phyloP scores from a whole-genome alignment of 805 yeast genomes.

The Zygotorulaspora chibaensis region DNA sequence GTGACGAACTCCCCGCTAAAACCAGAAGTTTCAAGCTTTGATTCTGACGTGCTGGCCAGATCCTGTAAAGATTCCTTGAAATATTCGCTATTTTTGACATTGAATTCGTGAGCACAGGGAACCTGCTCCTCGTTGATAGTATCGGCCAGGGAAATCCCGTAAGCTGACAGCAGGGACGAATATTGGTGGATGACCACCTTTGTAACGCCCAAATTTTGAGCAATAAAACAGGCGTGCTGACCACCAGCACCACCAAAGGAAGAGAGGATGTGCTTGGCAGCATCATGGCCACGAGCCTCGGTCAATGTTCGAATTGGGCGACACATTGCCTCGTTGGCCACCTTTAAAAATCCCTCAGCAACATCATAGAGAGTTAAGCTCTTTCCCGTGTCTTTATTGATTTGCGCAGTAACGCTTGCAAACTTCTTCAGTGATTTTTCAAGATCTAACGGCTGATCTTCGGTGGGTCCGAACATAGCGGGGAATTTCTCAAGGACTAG shows the following conservation, averaged over 20 bases:
- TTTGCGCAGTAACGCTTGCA: slow-evolving; percentile 46
- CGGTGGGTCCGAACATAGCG: slow-evolving; percentile 77
- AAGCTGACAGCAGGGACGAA: slow-evolving; percentile 79
- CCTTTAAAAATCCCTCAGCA: slow-evolving; percentile 74
- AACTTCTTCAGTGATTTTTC: slow-evolving; percentile 50
- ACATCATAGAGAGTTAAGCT: slow-evolving; percentile 56
- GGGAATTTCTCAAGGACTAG: slow-evolving; percentile 72
- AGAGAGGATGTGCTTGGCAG: slow-evolving; percentile 63
- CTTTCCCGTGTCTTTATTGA: slow-evolving; percentile 43
- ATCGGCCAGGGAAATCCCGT: slow-evolving; percentile 57
- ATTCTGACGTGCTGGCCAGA: not conserved
- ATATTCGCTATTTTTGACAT: not conserved
- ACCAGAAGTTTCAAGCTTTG: slow-evolving; percentile 25
- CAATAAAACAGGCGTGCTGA: slow-evolving; percentile 77
- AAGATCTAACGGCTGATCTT: slow-evolving; percentile 60
- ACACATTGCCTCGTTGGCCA: slow-evolving; percentile 86
- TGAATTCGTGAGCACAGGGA: slow-evolving; percentile 1
- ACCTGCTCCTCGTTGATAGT: slow-evolving; percentile 3
- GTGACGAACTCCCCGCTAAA: slow-evolving; percentile 9
- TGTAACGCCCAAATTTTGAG: slow-evolving; percentile 60
- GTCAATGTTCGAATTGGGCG: slow-evolving; percentile 79
- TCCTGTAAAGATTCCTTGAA: slow-evolving; percentile 1
- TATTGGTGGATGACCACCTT: slow-evolving; percentile 71
- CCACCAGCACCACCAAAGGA: slow-evolving; percentile 94
- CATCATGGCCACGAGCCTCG: slow-evolving; percentile 73